These are phyloP conservation scores for Mortierella sp. DNA, from an alignment of 371 early-diverging fungal genomes.

Conservation along the genomic window DNA sequence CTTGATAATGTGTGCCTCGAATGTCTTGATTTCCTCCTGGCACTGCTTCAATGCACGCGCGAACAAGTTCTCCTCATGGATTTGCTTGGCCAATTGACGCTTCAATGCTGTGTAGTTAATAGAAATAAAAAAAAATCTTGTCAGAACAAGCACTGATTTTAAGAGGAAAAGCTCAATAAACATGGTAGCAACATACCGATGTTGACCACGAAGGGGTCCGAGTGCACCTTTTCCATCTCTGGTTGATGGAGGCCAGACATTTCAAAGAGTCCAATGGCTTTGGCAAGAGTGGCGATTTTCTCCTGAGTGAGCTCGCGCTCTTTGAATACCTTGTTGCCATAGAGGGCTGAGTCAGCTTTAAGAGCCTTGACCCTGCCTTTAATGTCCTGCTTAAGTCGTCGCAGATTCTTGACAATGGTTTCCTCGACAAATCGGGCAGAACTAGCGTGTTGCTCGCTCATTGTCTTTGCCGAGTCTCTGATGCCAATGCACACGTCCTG, in stretches of 20 bases:
- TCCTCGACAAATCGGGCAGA: constrained; percentile 53
- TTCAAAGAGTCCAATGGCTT: constrained; percentile 50
- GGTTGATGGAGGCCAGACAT: constrained; percentile 45
- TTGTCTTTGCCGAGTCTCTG: constrained; percentile 37
- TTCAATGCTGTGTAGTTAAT: constrained; percentile 24
- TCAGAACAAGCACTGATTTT: neutral
- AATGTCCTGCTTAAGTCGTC: constrained; percentile 52
- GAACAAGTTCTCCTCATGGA: constrained; percentile 51
- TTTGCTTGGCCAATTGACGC: constrained; percentile 48
- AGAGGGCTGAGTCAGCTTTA: constrained; percentile 46
- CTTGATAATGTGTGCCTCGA: constrained; percentile 44
- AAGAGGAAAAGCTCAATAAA: neutral
- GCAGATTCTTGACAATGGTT: constrained; percentile 50
- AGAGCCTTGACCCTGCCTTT: constrained; percentile 53
- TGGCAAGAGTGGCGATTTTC: constrained; percentile 37
- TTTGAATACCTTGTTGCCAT: constrained; percentile 47
- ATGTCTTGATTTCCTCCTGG: constrained; percentile 45
- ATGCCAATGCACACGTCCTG: constrained; percentile 47
- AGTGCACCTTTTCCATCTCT: constrained; percentile 49
- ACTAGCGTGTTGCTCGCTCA: constrained; percentile 47
- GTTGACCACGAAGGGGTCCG: constrained; percentile 53
- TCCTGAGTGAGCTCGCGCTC: constrained; percentile 53
- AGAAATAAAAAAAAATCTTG: neutral
- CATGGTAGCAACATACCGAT: constrained; percentile 20
- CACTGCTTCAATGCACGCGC: constrained; percentile 54